Evolutionary conservation across 2,329 filamentous ascomycete species (phyloP).

Genomic region (Colletotrichum sp.): DNA sequence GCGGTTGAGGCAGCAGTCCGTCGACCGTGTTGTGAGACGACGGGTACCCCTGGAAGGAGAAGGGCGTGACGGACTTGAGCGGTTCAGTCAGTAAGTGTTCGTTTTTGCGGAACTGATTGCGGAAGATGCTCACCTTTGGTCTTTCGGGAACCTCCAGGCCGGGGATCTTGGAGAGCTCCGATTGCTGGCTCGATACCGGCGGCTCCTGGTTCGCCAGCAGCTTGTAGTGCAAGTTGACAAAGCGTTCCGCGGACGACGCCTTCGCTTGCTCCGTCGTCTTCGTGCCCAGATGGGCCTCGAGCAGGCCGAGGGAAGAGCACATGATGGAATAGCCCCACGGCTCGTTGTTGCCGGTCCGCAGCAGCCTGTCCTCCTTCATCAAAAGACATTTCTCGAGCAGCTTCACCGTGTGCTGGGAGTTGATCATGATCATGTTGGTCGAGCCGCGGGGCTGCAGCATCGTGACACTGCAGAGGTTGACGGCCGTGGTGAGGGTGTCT

Average conservation of each 20-base stretch:
- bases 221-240: slow-evolving; percentile 63
- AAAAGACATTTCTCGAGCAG: slow-evolving; percentile 66
- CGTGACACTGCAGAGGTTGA: slow-evolving; percentile 66
- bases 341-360: slow-evolving; percentile 68
- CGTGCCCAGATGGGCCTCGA: slow-evolving; percentile 63
- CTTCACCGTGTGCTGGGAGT: slow-evolving; percentile 63
- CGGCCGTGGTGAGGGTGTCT: slow-evolving; percentile 63
- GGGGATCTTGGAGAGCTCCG: slow-evolving; percentile 28
- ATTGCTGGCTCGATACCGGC: slow-evolving; percentile 37
- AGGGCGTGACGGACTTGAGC: slow-evolving; percentile 47
- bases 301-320: slow-evolving; percentile 63
- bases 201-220: slow-evolving; percentile 60
- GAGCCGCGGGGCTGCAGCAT: slow-evolving; percentile 65
- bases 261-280: slow-evolving; percentile 64
- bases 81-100: neutral
- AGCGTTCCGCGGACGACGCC: slow-evolving; percentile 63
- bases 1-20: slow-evolving; percentile 28
- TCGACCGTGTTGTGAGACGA: slow-evolving; percentile 18
- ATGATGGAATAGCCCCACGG: slow-evolving; percentile 70
- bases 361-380: slow-evolving; percentile 65
- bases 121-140: slow-evolving; percentile 39
- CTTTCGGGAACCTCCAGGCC: slow-evolving; percentile 40
- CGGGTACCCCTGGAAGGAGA: slow-evolving; percentile 34
- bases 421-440: slow-evolving; percentile 68
- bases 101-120: neutral